These are phyloP conservation scores for Trichoderma asperelloides DNA, from an alignment of 495 filamentous ascomycete species.

Conservation along the genomic window DNA sequence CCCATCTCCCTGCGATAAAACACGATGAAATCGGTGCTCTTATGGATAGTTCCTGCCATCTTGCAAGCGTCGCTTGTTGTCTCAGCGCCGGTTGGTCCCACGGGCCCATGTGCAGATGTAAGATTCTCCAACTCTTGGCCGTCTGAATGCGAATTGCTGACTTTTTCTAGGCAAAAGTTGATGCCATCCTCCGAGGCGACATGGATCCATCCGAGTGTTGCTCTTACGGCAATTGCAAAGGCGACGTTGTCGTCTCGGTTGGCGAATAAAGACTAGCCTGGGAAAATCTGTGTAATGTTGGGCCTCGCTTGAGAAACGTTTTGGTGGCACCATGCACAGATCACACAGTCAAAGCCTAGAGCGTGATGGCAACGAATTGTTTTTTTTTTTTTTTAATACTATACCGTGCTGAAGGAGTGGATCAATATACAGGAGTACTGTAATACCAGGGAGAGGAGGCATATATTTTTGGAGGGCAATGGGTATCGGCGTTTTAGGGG, in stretches of 20 bases:
- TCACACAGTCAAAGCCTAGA: neutral
- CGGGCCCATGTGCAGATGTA: constrained; percentile 13
- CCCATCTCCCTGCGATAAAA: neutral
- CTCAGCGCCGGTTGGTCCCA: constrained; percentile 10
- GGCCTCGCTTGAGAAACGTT: neutral
- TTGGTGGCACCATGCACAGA: neutral
- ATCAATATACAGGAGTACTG: neutral
- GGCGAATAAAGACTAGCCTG: neutral
- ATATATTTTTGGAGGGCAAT: neutral
- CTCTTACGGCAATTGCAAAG: constrained; percentile 38
- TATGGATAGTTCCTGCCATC: neutral
- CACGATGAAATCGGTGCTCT: constrained; percentile 8
- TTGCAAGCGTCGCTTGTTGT: neutral
- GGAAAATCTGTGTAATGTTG: neutral
- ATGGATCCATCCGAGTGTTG: constrained; percentile 39
- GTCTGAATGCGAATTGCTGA: constrained; percentile 10
- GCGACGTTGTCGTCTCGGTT: constrained; percentile 36
- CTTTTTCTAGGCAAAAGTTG: constrained; percentile 30
- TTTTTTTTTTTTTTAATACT: too few relatives aligned
- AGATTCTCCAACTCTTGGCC: neutral
- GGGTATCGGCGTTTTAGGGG: neutral
- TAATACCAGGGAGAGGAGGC: neutral
- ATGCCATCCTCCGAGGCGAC: constrained; percentile 36
- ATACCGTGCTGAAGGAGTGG: neutral
- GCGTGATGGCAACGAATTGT: neutral